Evolutionary conservation across 1,284 basidiomycete genomes (phyloP), one percentile per base, ranked within the genome.

Genomic region (Trichosporon sp.): DNA sequence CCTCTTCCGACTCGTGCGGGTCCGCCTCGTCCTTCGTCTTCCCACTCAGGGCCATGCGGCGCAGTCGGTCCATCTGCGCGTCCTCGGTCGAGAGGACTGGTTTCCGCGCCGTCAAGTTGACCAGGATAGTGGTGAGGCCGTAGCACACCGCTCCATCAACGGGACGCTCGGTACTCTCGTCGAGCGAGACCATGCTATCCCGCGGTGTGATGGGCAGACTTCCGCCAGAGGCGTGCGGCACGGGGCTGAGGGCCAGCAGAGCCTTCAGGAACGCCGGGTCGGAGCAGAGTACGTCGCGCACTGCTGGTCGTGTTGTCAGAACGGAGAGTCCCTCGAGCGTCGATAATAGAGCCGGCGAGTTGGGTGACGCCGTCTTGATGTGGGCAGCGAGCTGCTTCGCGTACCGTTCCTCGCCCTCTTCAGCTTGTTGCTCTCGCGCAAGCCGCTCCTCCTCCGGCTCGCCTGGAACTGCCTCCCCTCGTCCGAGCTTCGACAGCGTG

Each of bases 321-420:
- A 95, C 92, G 7, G 91, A 91, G 67, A 97, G 84, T 0, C 91
- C 93, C 84, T 97, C 94, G 19, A 95, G 85, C 6, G 89, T 90
- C 74, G 92, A 90, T 7, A 86, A 82, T 10, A 78, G n/a, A 8
- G 72, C 40, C 3, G 67, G 61, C 14, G 71, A 70, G 46, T 70
- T 37, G 12, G 66, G 35, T 11, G 46, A 16, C 31, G 65, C 54
- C 7, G 51, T 31, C 1, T 64, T 14, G 38, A 93, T 84, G 68
- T 91, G 84, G 1, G 84, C 83, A 76, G 88, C 89, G 86, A 94
- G 88, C 68, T 87, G 84, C 48, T 81, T 75, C 16, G 88, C 87
- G 51, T 90, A 85, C 21, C 85, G 84, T n/a, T 85, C 84, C 37
- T 89, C 87, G 16, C 83, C 80, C 11, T 68, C 72, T 63, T 68